phyloP scores from a whole-genome alignment of 2,329 filamentous ascomycete genomes.

The Ceratocystis diversiconidia region DNA sequence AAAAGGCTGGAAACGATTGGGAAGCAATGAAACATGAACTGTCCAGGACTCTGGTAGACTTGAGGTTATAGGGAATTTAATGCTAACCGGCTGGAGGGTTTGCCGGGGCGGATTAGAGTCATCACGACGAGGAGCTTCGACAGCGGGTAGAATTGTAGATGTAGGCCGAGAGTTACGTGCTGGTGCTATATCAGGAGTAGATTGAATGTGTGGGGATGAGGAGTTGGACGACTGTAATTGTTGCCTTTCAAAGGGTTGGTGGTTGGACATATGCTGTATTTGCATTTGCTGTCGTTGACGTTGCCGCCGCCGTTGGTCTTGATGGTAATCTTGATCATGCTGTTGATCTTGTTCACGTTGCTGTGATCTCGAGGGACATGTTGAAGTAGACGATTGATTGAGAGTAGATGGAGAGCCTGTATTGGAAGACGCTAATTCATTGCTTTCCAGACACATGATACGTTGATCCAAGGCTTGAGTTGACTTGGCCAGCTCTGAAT shows the following conservation, averaged over 20 bases:
- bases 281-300: constrained; percentile 10
- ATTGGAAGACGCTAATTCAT: constrained; percentile 12
- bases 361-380: not conserved
- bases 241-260: not conserved
- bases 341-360: constrained; percentile 4
- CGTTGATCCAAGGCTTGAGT: constrained; percentile 41
- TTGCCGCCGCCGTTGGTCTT: constrained; percentile 11
- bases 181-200: not conserved
- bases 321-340: constrained; percentile 1
- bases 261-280: not conserved
- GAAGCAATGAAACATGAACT: constrained; percentile 45
- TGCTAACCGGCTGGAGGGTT: constrained; percentile 17
- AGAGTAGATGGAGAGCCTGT: not conserved
- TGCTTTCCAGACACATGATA: constrained; percentile 33
- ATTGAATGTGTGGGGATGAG: not conserved
- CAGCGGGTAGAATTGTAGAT: constrained; percentile 16
- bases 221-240: not conserved
- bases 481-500: constrained; percentile 35
- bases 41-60: constrained; percentile 35
- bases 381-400: not conserved
- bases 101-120: constrained; percentile 16
- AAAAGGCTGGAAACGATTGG: constrained; percentile 39
- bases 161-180: constrained; percentile 12
- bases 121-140: constrained; percentile 15
- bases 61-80: constrained; percentile 18